A percentile compares a stretch with the other conserved stretches of the same genome.
phyloP scores from a whole-genome alignment of 2,329 filamentous ascomycete species.

The Paracamarosporium sp. region DNA sequence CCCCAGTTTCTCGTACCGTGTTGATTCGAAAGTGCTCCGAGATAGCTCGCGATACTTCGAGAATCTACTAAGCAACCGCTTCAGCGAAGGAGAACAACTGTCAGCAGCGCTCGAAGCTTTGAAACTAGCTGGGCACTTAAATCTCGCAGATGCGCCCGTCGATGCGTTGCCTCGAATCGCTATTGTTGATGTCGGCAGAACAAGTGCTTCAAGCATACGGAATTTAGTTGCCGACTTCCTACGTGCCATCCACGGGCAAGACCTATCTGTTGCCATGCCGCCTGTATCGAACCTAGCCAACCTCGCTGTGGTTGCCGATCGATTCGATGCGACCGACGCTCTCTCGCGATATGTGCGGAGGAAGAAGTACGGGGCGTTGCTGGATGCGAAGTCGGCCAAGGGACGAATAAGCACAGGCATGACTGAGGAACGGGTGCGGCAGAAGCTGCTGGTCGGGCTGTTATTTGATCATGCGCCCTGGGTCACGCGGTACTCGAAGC shows the following conservation, averaged over 20 bases:
- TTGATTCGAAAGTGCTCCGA: conserved; percentile 63
- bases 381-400: conserved; percentile 52
- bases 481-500: conserved; percentile 67
- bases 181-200: conserved; percentile 73
- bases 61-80: conserved; percentile 69
- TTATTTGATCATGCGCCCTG: conserved; percentile 68
- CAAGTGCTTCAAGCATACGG: conserved; percentile 70
- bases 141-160: conserved; percentile 57
- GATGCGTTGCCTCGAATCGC: conserved; percentile 67
- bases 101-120: conserved; percentile 60
- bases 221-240: conserved; percentile 72
- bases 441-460: conserved; percentile 72
- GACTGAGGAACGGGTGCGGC: conserved; percentile 70
- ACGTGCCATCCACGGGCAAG: conserved; percentile 67
- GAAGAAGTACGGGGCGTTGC: conserved; percentile 49
- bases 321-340: conserved; percentile 69
- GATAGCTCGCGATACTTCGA: conserved; percentile 73
- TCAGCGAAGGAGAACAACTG: conserved; percentile 67
- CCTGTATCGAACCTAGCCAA: conserved; percentile 70
- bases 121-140: conserved; percentile 51
- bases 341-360: conserved; percentile 62
- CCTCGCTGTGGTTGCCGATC: conserved; percentile 73
- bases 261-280: conserved; percentile 50
- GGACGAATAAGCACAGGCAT: conserved; percentile 47
- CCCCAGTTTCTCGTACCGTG: conserved; percentile 66